Conservation (phyloP, 2,329 filamentous ascomycete species). For the Stachybotrys elegans region DNA sequence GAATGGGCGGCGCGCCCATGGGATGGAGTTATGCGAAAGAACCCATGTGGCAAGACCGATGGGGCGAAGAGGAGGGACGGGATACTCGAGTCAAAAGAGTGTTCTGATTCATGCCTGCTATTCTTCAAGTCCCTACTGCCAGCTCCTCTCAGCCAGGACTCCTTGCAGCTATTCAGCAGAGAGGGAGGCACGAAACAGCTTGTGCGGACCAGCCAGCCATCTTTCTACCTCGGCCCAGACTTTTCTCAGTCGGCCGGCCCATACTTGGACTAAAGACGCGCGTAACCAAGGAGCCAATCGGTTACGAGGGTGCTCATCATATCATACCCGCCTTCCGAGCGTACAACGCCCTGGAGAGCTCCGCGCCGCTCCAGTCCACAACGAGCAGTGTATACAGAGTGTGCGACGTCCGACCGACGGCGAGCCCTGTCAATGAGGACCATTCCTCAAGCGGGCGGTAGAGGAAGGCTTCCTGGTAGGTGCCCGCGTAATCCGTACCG, state of each 20-base stretch:
- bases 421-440: constrained; percentile 1
- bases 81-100: constrained; percentile 2
- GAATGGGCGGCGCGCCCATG: constrained; percentile 19
- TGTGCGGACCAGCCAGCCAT: constrained; percentile 6
- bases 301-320: constrained; percentile 4
- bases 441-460: constrained; percentile 5
- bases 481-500: constrained; percentile 6
- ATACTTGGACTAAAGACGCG: constrained; percentile 4
- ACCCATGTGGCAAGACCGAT: constrained; percentile 17
- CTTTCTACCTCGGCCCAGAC: constrained; percentile 8
- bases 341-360: constrained; percentile 8
- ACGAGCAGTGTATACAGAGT: constrained; percentile 6
- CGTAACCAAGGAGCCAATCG: constrained; percentile 6
- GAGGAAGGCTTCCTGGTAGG: constrained; percentile 7
- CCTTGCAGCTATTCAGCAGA: constrained; percentile 4
- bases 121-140: no score
- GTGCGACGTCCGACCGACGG: constrained; percentile 4
- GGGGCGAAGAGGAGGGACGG: constrained; percentile 12
- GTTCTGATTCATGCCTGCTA: no score
- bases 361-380: constrained; percentile 8
- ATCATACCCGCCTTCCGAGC: constrained; percentile 6
- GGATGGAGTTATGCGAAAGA: constrained; percentile 17
- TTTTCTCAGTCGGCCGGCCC: constrained; percentile 1
- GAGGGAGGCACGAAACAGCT: constrained; percentile 7
- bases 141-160: neutral